A percentile compares a stretch with the other conserved stretches of the same genome.
Evolutionary conservation across 2,329 filamentous ascomycete species (phyloP).

Genomic region (Macroventuria anomochaeta): DNA sequence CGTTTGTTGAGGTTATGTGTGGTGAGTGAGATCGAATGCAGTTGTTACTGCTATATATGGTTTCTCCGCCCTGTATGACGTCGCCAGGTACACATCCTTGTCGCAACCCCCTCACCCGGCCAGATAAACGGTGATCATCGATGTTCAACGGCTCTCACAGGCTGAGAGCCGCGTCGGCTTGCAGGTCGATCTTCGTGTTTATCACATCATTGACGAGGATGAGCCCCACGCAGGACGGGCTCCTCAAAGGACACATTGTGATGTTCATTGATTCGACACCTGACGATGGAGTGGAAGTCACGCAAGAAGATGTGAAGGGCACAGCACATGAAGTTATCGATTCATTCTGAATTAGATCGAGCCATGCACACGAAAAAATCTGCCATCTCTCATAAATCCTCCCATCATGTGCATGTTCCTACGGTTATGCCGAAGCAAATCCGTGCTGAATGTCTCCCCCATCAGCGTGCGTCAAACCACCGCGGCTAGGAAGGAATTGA

Average conservation of each 20-base stretch:
- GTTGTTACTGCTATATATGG: neutral
- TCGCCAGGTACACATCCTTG: slow-evolving; percentile 12
- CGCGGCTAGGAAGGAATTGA: slow-evolving; percentile 12
- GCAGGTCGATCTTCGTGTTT: slow-evolving; percentile 6
- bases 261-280: neutral
- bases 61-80: slow-evolving; percentile 1
- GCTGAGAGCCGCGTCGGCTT: neutral
- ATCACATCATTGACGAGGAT: slow-evolving; percentile 26
- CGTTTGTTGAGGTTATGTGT: neutral
- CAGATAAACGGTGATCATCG: slow-evolving; percentile 6
- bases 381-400: slow-evolving; percentile 31
- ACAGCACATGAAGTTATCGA: slow-evolving; percentile 23
- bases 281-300: neutral
- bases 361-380: slow-evolving; percentile 38
- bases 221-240: neutral
- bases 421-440: slow-evolving; percentile 39
- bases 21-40: neutral
- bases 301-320: neutral
- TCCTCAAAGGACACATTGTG: neutral
- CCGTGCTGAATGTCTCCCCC: slow-evolving; percentile 16
- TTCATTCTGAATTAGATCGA: slow-evolving; percentile 40
- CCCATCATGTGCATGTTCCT: slow-evolving; percentile 23
- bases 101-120: slow-evolving; percentile 12
- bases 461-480: slow-evolving; percentile 8
- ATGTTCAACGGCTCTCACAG: slow-evolving; percentile 9